A percentile compares a stretch with the other conserved stretches of the same genome.
Evolutionary conservation across 31 red algal genomes (phyloP).

Genomic region (Asparagopsis taxiformis): DNA sequence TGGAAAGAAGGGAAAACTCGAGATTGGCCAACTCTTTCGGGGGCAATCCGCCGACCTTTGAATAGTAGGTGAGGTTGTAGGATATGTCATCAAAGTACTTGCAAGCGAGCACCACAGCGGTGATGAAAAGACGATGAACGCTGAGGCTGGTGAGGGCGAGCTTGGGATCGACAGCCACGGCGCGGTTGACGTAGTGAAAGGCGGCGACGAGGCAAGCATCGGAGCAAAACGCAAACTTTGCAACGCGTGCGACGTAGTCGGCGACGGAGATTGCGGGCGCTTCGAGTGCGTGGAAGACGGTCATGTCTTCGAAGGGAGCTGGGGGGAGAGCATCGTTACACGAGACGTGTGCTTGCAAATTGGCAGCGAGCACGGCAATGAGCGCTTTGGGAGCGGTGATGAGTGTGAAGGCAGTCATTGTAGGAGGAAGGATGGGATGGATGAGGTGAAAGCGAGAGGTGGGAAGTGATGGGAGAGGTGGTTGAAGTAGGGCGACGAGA

Average conservation of each 20-base stretch:
- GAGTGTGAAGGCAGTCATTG: too few relatives aligned
- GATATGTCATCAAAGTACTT: conserved; percentile 91
- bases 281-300: conserved; percentile 85
- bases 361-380: conserved; percentile 36
- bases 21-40: conserved; percentile 70
- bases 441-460: too few relatives aligned
- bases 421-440: too few relatives aligned
- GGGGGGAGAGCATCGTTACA: conserved; percentile 24
- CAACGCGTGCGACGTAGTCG: conserved; percentile 79
- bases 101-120: conserved; percentile 74
- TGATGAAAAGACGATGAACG: conserved; percentile 83
- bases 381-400: conserved; percentile 53
- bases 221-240: conserved; percentile 91
- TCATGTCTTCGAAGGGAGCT: conserved; percentile 54
- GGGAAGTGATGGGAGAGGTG: too few relatives aligned
- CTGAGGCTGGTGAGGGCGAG: conserved; percentile 59
- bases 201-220: conserved; percentile 80
- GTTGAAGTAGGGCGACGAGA: too few relatives aligned
- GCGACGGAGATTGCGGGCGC: conserved; percentile 72
- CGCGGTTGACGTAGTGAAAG: conserved; percentile 56
- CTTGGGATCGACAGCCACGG: conserved; percentile 32
- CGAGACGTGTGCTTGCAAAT: conserved; percentile 27
- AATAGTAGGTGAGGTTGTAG: conserved; percentile 88
- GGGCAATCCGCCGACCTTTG: conserved; percentile 87
- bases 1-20: conserved; percentile 72